Conservation (phyloP, 805 yeast species). For the Candida endomychidarum region DNA sequence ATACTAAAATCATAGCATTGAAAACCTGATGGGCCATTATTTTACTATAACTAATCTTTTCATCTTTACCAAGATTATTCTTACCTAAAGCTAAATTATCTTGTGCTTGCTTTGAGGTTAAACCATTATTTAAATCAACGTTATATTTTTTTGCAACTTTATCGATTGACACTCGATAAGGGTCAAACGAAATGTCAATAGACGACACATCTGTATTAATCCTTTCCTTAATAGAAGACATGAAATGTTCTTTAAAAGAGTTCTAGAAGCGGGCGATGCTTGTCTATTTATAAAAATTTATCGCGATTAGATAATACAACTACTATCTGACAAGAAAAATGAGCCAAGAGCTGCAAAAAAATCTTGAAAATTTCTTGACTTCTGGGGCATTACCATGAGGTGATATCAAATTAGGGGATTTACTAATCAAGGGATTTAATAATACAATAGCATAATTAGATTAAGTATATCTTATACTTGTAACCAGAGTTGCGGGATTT, state of each 20-base stretch:
- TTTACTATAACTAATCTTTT: slow-evolving; percentile 25
- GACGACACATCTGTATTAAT: slow-evolving; percentile 15
- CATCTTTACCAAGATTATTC: slow-evolving; percentile 32
- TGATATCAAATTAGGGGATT: too few relatives aligned
- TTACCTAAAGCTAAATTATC: slow-evolving; percentile 19
- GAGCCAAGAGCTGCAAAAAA: slow-evolving; percentile 5
- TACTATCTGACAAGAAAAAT: slow-evolving; percentile 2
- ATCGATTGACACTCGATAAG: slow-evolving; percentile 34
- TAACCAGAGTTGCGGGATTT: too few relatives aligned
- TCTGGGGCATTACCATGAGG: background rate
- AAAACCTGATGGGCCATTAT: slow-evolving; percentile 38
- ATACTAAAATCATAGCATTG: slow-evolving; percentile 41
- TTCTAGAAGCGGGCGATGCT: background rate
- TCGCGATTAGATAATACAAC: background rate
- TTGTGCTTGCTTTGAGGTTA: slow-evolving; percentile 23
- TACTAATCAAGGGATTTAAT: too few relatives aligned
- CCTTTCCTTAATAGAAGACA: slow-evolving; percentile 12
- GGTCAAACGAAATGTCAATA: slow-evolving; percentile 13
- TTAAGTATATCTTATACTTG: too few relatives aligned
- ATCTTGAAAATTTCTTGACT: background rate
- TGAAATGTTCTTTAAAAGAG: background rate
- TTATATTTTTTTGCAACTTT: slow-evolving; percentile 37
- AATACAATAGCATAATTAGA: too few relatives aligned
- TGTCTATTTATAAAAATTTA: background rate
- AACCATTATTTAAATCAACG: slow-evolving; percentile 51